Evolutionary conservation across 352 stramenopile genomes (phyloP).

Genomic region (Thalassiosira livingstoniorum): DNA sequence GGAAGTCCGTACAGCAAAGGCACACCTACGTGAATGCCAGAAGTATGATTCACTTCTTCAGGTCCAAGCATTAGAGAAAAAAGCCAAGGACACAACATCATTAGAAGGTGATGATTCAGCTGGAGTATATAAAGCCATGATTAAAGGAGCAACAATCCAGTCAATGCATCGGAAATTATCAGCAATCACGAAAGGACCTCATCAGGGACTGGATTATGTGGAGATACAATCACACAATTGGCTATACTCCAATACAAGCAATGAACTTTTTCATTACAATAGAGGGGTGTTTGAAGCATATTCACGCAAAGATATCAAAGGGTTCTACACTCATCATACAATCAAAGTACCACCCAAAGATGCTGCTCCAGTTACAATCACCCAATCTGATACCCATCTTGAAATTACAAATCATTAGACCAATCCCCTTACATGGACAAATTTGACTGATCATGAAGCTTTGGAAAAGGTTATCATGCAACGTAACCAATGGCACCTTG

Average conservation of each 20-base stretch:
- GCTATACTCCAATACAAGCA: neutral
- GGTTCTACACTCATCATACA: slow-evolving; percentile 29
- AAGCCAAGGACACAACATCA: neutral
- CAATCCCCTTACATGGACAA: too few relatives aligned
- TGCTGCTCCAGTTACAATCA: too few relatives aligned
- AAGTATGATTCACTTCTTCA: neutral
- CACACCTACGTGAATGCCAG: neutral
- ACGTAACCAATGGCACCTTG: too few relatives aligned
- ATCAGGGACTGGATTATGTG: neutral
- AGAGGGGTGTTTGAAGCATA: slow-evolving; percentile 33
- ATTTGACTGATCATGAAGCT: too few relatives aligned
- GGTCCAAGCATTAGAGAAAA: neutral
- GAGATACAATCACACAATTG: slow-evolving; percentile 1
- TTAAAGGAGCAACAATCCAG: neutral
- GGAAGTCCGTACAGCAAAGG: neutral
- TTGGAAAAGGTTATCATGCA: too few relatives aligned
- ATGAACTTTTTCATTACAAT: slow-evolving; percentile 19
- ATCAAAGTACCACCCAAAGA: slow-evolving; percentile 33
- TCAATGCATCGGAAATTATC: slow-evolving; percentile 9
- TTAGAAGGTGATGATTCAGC: neutral
- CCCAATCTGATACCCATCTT: too few relatives aligned
- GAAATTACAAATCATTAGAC: too few relatives aligned
- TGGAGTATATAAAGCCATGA: neutral
- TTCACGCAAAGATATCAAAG: neutral
- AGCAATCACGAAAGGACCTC: neutral